phyloP scores from a whole-genome alignment of 108 stramenopile genomes.

The Hondaea fermentalgiana region DNA sequence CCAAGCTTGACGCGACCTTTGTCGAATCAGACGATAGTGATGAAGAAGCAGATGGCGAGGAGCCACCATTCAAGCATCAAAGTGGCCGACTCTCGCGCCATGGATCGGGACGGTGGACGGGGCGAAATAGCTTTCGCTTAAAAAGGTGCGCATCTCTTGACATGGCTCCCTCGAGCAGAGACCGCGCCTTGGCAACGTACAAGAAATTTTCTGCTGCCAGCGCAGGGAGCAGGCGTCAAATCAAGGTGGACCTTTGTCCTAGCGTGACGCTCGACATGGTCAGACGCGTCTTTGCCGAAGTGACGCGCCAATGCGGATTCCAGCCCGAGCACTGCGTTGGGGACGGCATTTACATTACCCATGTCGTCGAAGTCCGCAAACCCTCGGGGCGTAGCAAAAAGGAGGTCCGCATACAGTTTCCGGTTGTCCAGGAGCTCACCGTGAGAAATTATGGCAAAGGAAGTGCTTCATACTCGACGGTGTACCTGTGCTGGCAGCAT shows the following conservation, averaged over 20 bases:
- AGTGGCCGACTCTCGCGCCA: too few species aligned
- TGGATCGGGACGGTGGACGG: too few species aligned
- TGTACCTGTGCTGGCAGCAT: not conserved
- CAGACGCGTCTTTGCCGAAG: not conserved
- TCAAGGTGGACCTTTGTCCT: not conserved
- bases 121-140: too few species aligned
- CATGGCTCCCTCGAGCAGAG: too few species aligned
- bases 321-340: not conserved
- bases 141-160: too few species aligned
- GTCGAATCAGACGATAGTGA: too few species aligned
- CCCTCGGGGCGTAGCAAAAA: too few species aligned
- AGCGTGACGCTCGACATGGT: not conserved
- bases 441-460: not conserved
- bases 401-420: not conserved
- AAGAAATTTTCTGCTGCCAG: not conserved
- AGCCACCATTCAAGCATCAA: too few species aligned
- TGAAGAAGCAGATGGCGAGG: too few species aligned
- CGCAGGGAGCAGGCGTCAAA: not conserved
- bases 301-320: not conserved
- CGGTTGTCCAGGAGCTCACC: not conserved
- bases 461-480: not conserved
- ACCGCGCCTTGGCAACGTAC: not conserved
- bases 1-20: too few species aligned
- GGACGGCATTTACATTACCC: not conserved
- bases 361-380: not conserved